These are phyloP conservation scores for Botryotinia convoluta DNA, from an alignment of 2,329 filamentous ascomycete species.

Conservation along the genomic window DNA sequence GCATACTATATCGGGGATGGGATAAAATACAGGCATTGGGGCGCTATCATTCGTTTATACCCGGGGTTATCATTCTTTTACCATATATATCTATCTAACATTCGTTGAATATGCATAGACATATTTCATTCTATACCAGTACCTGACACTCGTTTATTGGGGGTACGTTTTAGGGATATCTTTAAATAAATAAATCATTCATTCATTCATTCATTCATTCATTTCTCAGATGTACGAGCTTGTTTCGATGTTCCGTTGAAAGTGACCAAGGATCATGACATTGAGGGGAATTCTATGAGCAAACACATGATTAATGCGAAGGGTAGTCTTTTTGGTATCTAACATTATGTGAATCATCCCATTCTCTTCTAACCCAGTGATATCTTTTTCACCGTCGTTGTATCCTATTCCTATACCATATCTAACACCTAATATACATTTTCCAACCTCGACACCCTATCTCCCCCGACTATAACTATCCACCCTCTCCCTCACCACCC, in stretches of 20 bases:
- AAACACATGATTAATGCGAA: neutral
- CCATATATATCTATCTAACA: neutral
- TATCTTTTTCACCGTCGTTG: neutral
- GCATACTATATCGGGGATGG: neutral
- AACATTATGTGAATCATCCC: neutral
- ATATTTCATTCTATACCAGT: neutral
- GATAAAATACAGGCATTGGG: neutral
- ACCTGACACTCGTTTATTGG: neutral
- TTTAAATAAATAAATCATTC: neutral
- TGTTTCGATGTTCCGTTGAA: neutral
- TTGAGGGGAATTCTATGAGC: accelerated
- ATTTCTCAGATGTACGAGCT: neutral
- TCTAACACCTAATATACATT: neutral
- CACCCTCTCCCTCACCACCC: neutral
- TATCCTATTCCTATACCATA: neutral
- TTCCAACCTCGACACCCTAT: too few relatives aligned
- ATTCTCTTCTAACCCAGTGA: neutral
- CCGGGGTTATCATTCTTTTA: neutral
- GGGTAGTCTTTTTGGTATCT: neutral
- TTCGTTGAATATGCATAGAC: neutral
- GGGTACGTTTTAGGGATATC: neutral
- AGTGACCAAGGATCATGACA: neutral
- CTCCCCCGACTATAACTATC: neutral
- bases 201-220: neutral
- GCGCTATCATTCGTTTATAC: neutral